Evolutionary conservation across 331 rosid species (phyloP).

Genomic region (Spiraea crenata): DNA sequence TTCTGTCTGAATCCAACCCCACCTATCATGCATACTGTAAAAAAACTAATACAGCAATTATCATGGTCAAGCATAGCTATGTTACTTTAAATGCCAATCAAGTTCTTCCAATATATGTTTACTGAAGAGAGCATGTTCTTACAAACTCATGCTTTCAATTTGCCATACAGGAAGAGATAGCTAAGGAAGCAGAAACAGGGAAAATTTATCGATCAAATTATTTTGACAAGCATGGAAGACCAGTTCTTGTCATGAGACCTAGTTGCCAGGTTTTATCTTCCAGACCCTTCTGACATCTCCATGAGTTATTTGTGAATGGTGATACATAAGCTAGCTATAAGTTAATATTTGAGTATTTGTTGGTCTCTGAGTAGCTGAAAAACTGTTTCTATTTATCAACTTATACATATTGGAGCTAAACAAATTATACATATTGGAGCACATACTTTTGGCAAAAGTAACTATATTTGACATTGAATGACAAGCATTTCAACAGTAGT

Average conservation of each 20-base stretch:
- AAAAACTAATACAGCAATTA: background rate
- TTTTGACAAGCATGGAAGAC: slow-evolving; percentile 68
- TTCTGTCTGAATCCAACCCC: slow-evolving; percentile 4
- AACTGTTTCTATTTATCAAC: background rate
- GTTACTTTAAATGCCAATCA: background rate
- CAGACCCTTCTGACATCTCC: slow-evolving; percentile 17
- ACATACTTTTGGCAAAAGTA: background rate
- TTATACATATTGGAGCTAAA: background rate
- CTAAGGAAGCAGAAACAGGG: slow-evolving; percentile 75
- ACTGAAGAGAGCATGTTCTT: background rate
- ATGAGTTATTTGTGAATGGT: slow-evolving; percentile 7
- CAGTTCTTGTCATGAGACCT: slow-evolving; percentile 84
- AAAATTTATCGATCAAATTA: slow-evolving; percentile 69
- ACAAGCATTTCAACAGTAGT: background rate
- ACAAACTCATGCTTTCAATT: slow-evolving; percentile 10
- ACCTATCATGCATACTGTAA: background rate
- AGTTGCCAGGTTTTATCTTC: slow-evolving; percentile 63
- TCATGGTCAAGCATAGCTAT: background rate
- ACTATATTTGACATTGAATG: background rate
- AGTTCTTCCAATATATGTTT: background rate
- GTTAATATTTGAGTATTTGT: background rate
- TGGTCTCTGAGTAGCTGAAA: slow-evolving; percentile 2
- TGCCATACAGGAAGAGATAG: slow-evolving; percentile 67
- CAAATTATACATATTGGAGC: background rate
- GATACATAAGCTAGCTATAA: background rate